Evolutionary conservation across 2,329 filamentous ascomycete species (phyloP).

Genomic region (Xylariaceae sp.): DNA sequence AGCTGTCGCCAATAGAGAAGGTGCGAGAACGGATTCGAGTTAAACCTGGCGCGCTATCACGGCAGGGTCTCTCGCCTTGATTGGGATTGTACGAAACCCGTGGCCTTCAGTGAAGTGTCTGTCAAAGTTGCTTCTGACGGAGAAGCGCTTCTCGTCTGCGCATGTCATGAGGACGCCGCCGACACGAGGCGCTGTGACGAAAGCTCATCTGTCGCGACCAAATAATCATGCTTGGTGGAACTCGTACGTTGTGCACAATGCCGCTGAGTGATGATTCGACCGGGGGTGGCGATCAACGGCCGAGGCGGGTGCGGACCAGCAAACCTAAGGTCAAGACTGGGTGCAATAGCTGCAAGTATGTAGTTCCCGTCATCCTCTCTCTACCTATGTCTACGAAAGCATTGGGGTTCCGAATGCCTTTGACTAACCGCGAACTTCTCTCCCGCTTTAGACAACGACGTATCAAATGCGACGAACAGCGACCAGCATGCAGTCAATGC

Average conservation of each 20-base stretch:
- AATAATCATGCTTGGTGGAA: conserved; percentile 3
- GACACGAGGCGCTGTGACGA: not conserved
- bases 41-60: too few species aligned
- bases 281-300: conserved; percentile 23
- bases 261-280: conserved; percentile 6
- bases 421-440: conserved; percentile 6
- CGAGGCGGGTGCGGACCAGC: conserved; percentile 48
- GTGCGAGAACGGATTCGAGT: too few species aligned
- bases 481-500: conserved; percentile 59
- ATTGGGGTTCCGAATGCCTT: not conserved
- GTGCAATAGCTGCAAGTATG: conserved; percentile 66
- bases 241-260: conserved; percentile 1
- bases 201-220: not conserved
- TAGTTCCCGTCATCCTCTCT: conserved; percentile 18
- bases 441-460: conserved; percentile 46
- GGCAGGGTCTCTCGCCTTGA: too few species aligned
- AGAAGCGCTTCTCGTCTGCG: not conserved
- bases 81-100: too few species aligned
- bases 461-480: conserved; percentile 64
- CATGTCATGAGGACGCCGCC: not conserved
- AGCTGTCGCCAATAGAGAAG: too few species aligned
- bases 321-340: conserved; percentile 63
- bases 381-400: not conserved
- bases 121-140: too few species aligned
- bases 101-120: too few species aligned